Evolutionary conservation across 768 basidiomycete genomes (phyloP).

Genomic region (Pholiota microspora): DNA sequence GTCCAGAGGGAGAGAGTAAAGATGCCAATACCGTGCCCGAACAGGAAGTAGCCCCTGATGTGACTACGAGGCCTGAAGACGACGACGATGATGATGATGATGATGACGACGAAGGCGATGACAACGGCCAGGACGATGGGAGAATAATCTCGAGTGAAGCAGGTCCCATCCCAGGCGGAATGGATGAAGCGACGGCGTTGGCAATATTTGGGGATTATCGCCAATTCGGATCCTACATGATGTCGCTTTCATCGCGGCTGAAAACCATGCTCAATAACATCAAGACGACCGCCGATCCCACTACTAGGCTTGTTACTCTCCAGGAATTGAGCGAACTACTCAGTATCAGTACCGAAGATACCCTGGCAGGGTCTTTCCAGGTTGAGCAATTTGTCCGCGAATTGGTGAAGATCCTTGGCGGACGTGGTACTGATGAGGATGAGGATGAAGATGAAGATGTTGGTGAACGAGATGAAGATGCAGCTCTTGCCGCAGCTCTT

Average conservation of each 20-base stretch:
- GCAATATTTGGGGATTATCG: constrained; percentile 87
- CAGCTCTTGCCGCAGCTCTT: constrained; percentile 83
- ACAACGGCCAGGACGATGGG: constrained; percentile 44
- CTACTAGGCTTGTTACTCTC: constrained; percentile 82
- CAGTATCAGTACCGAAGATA: constrained; percentile 96
- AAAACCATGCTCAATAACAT: constrained; percentile 90
- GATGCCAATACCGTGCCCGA: constrained; percentile 12
- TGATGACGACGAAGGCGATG: constrained; percentile 45
- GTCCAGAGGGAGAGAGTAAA: constrained; percentile 26
- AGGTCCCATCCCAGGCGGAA: constrained; percentile 46
- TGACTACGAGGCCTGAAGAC: constrained; percentile 23
- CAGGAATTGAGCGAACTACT: constrained; percentile 95
- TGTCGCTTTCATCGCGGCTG: constrained; percentile 81
- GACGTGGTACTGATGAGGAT: constrained; percentile 67
- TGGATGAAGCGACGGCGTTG: constrained; percentile 72
- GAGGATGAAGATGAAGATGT: constrained; percentile 74
- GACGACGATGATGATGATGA: constrained; percentile 47
- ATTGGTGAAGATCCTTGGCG: constrained; percentile 87
- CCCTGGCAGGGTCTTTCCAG: constrained; percentile 92
- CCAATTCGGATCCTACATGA: constrained; percentile 90
- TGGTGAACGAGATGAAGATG: constrained; percentile 75
- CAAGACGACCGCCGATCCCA: constrained; percentile 80
- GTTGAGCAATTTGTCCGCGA: constrained; percentile 91
- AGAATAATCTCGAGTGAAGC: constrained; percentile 36
- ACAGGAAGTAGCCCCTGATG: constrained; percentile 7